Conservation (phyloP, 2,329 filamentous ascomycete species). For the Claviceps capensis region DNA sequence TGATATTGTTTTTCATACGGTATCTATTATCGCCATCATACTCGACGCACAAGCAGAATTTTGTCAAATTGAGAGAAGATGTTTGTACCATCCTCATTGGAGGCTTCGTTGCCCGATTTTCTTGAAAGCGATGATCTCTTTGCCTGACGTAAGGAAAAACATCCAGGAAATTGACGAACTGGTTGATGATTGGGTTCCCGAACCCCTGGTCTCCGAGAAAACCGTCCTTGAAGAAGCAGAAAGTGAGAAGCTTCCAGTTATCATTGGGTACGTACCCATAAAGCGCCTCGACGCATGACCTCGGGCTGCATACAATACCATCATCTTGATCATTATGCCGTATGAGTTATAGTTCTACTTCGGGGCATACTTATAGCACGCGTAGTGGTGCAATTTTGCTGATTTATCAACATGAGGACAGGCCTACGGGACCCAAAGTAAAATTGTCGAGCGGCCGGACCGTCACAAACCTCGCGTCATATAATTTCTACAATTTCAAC, state of each 20-base stretch:
- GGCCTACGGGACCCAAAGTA: conserved; percentile 77
- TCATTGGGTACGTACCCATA: conserved; percentile 57
- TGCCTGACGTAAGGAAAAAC: neutral
- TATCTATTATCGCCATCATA: conserved; percentile 89
- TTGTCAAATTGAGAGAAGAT: conserved; percentile 78
- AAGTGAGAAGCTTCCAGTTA: conserved; percentile 71
- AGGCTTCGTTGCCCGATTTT: neutral
- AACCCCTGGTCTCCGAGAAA: conserved; percentile 68
- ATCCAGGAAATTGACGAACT: conserved; percentile 79
- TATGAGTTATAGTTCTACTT: neutral
- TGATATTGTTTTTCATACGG: conserved; percentile 89
- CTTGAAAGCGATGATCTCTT: neutral
- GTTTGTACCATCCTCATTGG: conserved; percentile 15
- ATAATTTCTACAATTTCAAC: conserved; percentile 97
- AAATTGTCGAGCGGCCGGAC: conserved; percentile 81
- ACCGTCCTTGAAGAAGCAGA: conserved; percentile 68
- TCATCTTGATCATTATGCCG: neutral
- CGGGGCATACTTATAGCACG: neutral
- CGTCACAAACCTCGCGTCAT: conserved; percentile 84
- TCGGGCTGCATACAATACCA: neutral
- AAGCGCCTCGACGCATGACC: neutral
- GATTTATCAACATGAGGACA: conserved; percentile 21
- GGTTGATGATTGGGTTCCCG: conserved; percentile 91
- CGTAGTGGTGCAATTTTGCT: neutral
- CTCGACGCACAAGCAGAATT: conserved; percentile 78